Evolutionary conservation across 2,329 filamentous ascomycete genomes (phyloP), one percentile per base, ranked within the genome.

Genomic region (Colletotrichum lindemuthianum): DNA sequence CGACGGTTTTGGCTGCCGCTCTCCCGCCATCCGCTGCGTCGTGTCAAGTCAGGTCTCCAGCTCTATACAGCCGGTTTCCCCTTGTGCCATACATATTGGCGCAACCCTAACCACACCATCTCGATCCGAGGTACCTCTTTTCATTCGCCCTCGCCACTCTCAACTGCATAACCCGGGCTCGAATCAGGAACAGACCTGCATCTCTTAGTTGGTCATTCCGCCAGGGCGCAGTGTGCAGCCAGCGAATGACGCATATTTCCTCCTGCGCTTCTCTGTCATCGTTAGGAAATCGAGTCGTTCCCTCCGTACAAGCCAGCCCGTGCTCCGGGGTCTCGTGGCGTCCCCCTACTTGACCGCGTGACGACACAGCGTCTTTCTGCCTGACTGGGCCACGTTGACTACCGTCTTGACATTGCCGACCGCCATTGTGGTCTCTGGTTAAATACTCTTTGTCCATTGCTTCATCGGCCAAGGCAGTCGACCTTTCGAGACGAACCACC

Each of bases 301-400:
- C 59, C 53, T 43, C 55, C 13, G 53, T 59, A 64, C 53, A 48
- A 50, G 49, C 50, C 54, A 58, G 53, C 53, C 60, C 43, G 59
- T 50, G 34, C 41, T 45, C 49, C 37, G 40, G 39, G 54, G 66
- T 68, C 66, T 68, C 66, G 66, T 68, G 66, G 66, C 66, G 56
- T 67, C 57, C 53, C 60, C 66, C 60, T 57, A 68, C 66, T 67
- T 68, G 66, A 67, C 64, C 66, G 59, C 64, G 55, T 68, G 66
- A 67, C 66, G 44, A 39, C 65, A 47, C 65, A 52, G 36, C 43
- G 34, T 54, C 37, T 60, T 55, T 41, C 47, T 60, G 50, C 54
- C 64, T 47, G 49, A 55, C 44, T 41, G 43, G 16, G 43, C 54
- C 51, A 57, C 52, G 15, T 43, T 16, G 15, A 24, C 24, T 24